A percentile compares a stretch with the other conserved stretches of the same genome.
phyloP scores from a whole-genome alignment of 2,329 filamentous ascomycete genomes.

The Penicillium digitatum region DNA sequence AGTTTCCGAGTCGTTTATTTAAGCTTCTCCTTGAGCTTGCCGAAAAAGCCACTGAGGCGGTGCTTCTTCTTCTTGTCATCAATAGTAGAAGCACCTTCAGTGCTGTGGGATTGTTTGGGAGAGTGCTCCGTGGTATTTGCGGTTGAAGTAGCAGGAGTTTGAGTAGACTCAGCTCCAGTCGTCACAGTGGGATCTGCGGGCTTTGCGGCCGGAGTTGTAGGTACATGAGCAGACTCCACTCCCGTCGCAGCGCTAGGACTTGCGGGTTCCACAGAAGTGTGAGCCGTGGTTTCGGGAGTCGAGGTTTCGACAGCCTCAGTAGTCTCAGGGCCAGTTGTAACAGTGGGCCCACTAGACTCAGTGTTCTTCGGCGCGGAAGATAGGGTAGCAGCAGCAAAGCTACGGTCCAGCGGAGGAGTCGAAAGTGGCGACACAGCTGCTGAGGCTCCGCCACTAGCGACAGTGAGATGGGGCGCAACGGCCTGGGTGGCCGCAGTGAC shows the following conservation, averaged over 20 bases:
- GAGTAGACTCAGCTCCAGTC: slow-evolving; percentile 21
- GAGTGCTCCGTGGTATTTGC: slow-evolving; percentile 17
- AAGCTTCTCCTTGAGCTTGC: slow-evolving; percentile 53
- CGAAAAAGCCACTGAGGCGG: slow-evolving; percentile 60
- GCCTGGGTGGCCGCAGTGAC: slow-evolving; percentile 38
- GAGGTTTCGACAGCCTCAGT: slow-evolving; percentile 19
- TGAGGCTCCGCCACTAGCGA: slow-evolving; percentile 20
- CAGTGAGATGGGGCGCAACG: slow-evolving; percentile 34
- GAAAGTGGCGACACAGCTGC: slow-evolving; percentile 28
- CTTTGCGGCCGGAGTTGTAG: slow-evolving; percentile 16
- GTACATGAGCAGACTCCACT: slow-evolving; percentile 20
- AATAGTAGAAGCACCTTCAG: slow-evolving; percentile 24
- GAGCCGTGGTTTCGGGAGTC: background rate
- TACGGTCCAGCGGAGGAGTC: slow-evolving; percentile 21
- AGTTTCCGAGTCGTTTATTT: slow-evolving; percentile 26
- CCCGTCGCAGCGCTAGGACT: slow-evolving; percentile 27
- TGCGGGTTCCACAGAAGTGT: slow-evolving; percentile 9
- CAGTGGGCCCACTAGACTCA: slow-evolving; percentile 9
- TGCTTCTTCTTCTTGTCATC: slow-evolving; percentile 55
- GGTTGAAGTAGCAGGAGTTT: slow-evolving; percentile 19
- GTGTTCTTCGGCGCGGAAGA: slow-evolving; percentile 8
- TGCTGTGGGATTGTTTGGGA: slow-evolving; percentile 13
- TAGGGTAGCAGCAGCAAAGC: slow-evolving; percentile 10
- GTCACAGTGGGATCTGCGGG: slow-evolving; percentile 22
- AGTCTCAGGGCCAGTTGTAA: slow-evolving; percentile 17